Evolutionary conservation across 257 asterid genomes (phyloP), one percentile per base, ranked within the genome.

Genomic region (Solanum sejunctum): DNA sequence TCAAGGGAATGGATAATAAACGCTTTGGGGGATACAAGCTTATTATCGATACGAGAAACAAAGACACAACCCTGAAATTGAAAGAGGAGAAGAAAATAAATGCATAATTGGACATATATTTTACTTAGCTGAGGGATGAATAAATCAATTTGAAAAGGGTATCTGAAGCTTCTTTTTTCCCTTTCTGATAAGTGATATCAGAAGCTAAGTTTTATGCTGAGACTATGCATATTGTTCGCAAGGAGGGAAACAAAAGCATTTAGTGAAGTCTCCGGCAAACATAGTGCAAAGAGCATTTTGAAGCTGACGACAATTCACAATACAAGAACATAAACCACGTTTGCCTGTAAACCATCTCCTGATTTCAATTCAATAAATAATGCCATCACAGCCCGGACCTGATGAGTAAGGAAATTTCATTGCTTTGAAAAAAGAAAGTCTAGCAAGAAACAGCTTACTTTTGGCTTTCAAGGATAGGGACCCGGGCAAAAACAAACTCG

Each of bases 391-490:
- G 10, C 3, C 26, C 17, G 8, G 63, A 78, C 47, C 49, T 49
- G 26, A 78, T 26, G 23, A 78, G 49, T 16, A 78, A 26, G 8
- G 47, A 77, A 52, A 77, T 17, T 26, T 26, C 82, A 77, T 52
- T 26, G 45, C 26, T 77, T 77, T 4, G 17, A 51, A 11, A 9
- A 77, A 52, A 18, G 39, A 32, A 77, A 78, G 6, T 51, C 47
- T 3, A 21, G 63, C 15, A 16, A 8, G n/a, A 82, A 61, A 60
- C 20, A 32, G 26, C 85, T 87, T 87, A 93, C 98, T 92, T 95
- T 84, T 92, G 95, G 89, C 93, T 92, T 86, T 95, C 98, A 85
- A 95, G 98, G 89, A 93, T 89, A 67, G 98, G 98, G 17, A 95
- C 93, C 45, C 98, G 94, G 21, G 98, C 98, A 84, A 89, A 94